Base-by-base conservation (phyloP, 768 basidiomycete species). In the Dentipellis sp. region DNA sequence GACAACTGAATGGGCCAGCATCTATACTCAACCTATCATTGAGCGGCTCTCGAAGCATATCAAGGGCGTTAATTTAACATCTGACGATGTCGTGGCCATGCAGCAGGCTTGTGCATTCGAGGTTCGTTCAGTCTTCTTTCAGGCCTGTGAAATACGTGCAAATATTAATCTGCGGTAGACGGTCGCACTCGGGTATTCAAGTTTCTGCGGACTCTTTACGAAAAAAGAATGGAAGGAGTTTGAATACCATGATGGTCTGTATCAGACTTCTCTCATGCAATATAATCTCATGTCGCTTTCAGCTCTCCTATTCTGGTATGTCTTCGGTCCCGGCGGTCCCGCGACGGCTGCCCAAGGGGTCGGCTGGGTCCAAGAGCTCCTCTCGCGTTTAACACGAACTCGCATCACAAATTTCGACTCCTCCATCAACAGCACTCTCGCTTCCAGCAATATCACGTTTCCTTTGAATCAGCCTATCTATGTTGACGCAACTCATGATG, bases 141-240 rank as follows among this genome's bases (percentile, higher is more conserved):
- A n/a, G 4, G 17, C 34, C 12, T 19, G 52, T 11, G n/a, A 9
- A 42, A 29, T 22, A 16, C n/a, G 12, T 40, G 6, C 11, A 10
- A 23, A 11, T 4, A 35, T 12, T 47, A 36, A 35, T 37, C 22
- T 17, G 12, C 12, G n/a, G 9, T 47, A 76, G 74, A 75, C 78
- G 10, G 78, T 79, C 29, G 72, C 77, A 2, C 69, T 79, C n/a
- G 77, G 77, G 0, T 78, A 73, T 61, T 78, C 76, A 7, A 61
- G 65, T 16, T 81, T 79, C 68, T 81, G 78, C 59, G 67, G 67
- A 7, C 64, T 81, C 10, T 80, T 81, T 67, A 78, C 78, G 4
- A 66, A 76, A 56, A 69, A 75, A 39, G 79, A 81, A 61, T 81
- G 78, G 78, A 69, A 72, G 59, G 72, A 75, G 1, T 79, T 72